A percentile compares a stretch with the other conserved stretches of the same genome.
Evolutionary conservation across 1,284 basidiomycete species (phyloP).

Genomic region (Trametes sp.): DNA sequence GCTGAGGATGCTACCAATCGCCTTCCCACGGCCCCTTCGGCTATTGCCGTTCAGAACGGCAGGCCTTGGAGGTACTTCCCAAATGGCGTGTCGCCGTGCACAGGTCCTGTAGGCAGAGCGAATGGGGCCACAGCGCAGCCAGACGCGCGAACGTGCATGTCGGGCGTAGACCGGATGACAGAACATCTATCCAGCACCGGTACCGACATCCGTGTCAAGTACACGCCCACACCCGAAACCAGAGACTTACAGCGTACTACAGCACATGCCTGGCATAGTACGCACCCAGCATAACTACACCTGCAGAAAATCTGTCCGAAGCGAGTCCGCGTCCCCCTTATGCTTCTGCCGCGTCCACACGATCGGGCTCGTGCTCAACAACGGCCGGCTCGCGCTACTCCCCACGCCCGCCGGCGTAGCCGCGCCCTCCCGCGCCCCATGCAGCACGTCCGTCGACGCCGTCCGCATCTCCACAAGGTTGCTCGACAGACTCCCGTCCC

Average conservation of each 20-base stretch:
- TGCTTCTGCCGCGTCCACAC: slow-evolving; percentile 27
- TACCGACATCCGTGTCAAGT: too few relatives aligned
- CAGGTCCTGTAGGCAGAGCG: too few relatives aligned
- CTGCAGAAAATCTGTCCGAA: slow-evolving; percentile 38
- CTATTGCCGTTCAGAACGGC: too few relatives aligned
- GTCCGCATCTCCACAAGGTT: slow-evolving; percentile 15
- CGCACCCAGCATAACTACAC: slow-evolving; percentile 18
- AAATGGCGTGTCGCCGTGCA: too few relatives aligned
- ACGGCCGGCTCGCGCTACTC: slow-evolving; percentile 7
- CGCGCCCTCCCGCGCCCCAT: background rate
- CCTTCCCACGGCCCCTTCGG: too few relatives aligned
- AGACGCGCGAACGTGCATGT: too few relatives aligned
- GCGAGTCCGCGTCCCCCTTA: slow-evolving; percentile 37
- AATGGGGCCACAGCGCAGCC: too few relatives aligned
- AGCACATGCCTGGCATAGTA: background rate
- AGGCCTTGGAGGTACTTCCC: too few relatives aligned
- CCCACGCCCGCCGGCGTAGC: slow-evolving; percentile 2
- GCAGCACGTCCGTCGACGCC: slow-evolving; percentile 13
- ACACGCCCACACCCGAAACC: background rate
- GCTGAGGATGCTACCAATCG: too few relatives aligned
- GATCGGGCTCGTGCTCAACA: slow-evolving; percentile 28
- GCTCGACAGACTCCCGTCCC: slow-evolving; percentile 10
- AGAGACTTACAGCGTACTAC: background rate
- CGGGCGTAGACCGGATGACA: too few relatives aligned
- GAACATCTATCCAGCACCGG: too few relatives aligned